phyloP scores from a whole-genome alignment of 805 yeast species.

The Blastobotrys robertii region DNA sequence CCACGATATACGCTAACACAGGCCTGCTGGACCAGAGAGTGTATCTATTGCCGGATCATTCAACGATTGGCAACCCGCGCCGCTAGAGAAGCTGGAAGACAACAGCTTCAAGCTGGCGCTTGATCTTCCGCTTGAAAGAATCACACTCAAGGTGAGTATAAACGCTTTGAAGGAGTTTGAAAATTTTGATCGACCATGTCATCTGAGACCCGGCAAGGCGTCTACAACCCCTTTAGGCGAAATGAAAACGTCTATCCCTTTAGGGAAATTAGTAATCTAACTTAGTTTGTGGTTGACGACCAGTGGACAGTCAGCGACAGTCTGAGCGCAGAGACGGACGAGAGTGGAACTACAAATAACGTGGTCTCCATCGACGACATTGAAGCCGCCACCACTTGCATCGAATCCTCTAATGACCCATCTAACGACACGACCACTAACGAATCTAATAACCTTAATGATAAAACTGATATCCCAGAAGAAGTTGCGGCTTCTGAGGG shows the following conservation, averaged over 20 bases:
- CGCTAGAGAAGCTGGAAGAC: neutral
- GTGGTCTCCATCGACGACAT: too few species aligned
- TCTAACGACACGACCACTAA: neutral
- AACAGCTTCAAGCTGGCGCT: neutral
- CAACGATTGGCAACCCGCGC: neutral
- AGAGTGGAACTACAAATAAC: too few species aligned
- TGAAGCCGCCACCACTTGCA: too few species aligned
- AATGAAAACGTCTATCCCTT: neutral
- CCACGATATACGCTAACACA: neutral
- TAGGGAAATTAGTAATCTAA: neutral
- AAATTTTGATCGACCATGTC: neutral
- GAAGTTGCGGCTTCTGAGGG: too few species aligned
- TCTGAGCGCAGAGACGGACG: too few species aligned
- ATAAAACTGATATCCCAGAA: conserved; percentile 2
- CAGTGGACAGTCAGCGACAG: neutral
- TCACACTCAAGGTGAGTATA: neutral
- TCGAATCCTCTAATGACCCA: too few species aligned
- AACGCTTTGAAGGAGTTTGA: neutral
- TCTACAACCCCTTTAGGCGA: neutral
- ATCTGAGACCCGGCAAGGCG: too few species aligned
- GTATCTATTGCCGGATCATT: neutral
- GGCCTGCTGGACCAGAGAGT: neutral
- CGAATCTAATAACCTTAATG: conserved; percentile 1
- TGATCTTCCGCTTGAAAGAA: neutral
- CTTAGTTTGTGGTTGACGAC: neutral